Percentiles rank a stretch among this genome's conserved stretches.
Evolutionary conservation across 768 basidiomycete genomes (phyloP).

Genomic region (Trametes gibbosa): DNA sequence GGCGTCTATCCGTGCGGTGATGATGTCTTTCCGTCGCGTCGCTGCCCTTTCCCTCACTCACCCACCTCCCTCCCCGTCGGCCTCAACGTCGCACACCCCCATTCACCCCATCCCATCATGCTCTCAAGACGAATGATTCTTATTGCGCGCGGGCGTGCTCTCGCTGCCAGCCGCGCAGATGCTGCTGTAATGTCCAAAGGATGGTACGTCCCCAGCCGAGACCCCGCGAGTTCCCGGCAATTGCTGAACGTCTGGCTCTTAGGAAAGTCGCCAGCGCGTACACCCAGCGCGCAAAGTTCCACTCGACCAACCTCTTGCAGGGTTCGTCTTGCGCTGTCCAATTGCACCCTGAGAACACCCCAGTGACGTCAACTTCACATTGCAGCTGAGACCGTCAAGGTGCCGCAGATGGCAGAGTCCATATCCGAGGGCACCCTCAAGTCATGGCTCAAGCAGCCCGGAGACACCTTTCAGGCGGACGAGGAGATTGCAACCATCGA

Average conservation of each 20-base stretch:
- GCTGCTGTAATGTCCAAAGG: constrained; percentile 40
- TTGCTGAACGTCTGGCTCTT: constrained; percentile 18
- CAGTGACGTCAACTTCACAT: constrained; percentile 21
- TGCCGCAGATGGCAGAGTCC: constrained; percentile 97
- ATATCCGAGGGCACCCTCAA: constrained; percentile 97
- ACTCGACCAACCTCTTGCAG: constrained; percentile 65
- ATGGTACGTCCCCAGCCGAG: constrained; percentile 38
- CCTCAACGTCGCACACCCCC: constrained; percentile 1
- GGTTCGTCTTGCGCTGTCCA: constrained; percentile 42
- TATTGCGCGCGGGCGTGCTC: constrained; percentile 58
- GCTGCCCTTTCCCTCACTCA: constrained; percentile 13
- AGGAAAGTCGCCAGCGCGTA: constrained; percentile 49
- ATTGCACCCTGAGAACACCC: neutral
- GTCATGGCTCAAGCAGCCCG: constrained; percentile 90
- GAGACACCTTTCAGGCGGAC: constrained; percentile 85
- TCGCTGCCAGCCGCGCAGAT: constrained; percentile 35
- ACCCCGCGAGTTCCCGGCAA: constrained; percentile 3
- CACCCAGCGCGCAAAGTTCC: constrained; percentile 59
- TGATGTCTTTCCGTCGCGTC: constrained; percentile 17
- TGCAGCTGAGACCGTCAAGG: constrained; percentile 87
- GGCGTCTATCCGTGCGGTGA: constrained; percentile 15
- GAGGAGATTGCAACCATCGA: constrained; percentile 98
- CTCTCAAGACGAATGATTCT: constrained; percentile 69
- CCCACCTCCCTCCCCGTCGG: neutral
- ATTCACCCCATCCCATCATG: constrained; percentile 39